Percentiles rank a stretch among this genome's conserved stretches.
Conservation (phyloP, 257 asterid species). For the Solanum megistacrolobum region DNA sequence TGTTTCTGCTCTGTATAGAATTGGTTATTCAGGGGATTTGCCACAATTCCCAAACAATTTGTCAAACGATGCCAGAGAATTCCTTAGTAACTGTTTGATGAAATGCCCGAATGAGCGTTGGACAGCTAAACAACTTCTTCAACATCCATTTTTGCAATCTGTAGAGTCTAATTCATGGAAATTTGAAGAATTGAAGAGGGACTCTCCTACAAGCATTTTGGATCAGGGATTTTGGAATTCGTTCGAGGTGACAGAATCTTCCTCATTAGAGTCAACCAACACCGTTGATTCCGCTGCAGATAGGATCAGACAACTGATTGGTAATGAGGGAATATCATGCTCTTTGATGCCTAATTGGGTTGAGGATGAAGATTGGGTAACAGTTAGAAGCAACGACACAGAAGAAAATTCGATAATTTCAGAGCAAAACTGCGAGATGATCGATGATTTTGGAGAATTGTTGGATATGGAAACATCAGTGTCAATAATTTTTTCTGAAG, state of each 20-base stretch:
- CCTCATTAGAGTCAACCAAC: constrained; percentile 1
- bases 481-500: constrained; percentile 7
- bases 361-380: constrained; percentile 60
- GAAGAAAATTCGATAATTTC: constrained; percentile 16
- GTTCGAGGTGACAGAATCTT: constrained; percentile 24
- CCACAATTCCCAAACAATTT: constrained; percentile 55
- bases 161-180: not conserved
- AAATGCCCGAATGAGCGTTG: constrained; percentile 44
- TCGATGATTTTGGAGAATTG: constrained; percentile 7
- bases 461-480: not conserved
- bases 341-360: constrained; percentile 20
- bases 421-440: not conserved
- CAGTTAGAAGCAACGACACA: constrained; percentile 32
- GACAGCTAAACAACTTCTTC: constrained; percentile 57
- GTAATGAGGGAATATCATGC: constrained; percentile 2
- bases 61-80: constrained; percentile 40
- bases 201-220: constrained; percentile 68
- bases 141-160: constrained; percentile 46
- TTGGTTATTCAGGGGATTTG: constrained; percentile 47
- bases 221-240: constrained; percentile 71
- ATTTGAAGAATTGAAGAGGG: constrained; percentile 2
- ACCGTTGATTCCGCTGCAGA: constrained; percentile 17
- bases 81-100: constrained; percentile 44
- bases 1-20: constrained; percentile 54
- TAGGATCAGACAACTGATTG: constrained; percentile 33